Evolutionary conservation across 1,284 basidiomycete genomes (phyloP), one percentile per base, ranked within the genome.

Genomic region (Golubevia sp.): DNA sequence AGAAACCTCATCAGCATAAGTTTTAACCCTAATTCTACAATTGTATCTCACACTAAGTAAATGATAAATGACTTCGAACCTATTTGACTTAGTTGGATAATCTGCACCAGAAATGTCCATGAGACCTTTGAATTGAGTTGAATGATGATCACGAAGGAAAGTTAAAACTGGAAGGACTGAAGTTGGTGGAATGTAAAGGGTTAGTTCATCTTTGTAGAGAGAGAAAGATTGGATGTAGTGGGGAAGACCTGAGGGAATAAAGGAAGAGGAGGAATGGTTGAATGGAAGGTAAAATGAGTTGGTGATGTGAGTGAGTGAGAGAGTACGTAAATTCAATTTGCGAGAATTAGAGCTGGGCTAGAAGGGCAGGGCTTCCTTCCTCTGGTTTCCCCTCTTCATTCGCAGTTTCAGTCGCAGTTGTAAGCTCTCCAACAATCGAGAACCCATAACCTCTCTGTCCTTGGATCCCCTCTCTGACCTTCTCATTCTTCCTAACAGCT

Each of bases 31-130:
- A 82, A 99, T 93, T 70, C 97, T 88, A 25, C 86, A 86, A 71
- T 87, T 86, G 84, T 87, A 86, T 81, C 88, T 88, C 75, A 94
- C 86, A 77, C 92, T 94, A 72, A 99, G 87, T 70, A 99, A 86
- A 86, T 99, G 92, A 86, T 99, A 99, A 38, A 97, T 94, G 60
- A 99, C 90, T 87, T 99, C 97, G 85, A 99, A 99, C 64, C 97
- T 89, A 84, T 95, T 92, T 74, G 92, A 89, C 69, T 92, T 88
- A 77, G 95, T 93, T 0, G 97, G 97, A 83, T 90, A 98, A 86
- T 99, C 97, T 30, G 92, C 96, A 50, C 93, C 97, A 65, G 91
- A 93, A 79, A 99, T 91, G 84, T 99, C 96, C 88, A 97, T 92
- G 68, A 91, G 87, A 61, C 87, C 86, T 86, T 97, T 97, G 88